phyloP scores from a whole-genome alignment of 2,329 filamentous ascomycete species.

The Xenoacremonium recifei region DNA sequence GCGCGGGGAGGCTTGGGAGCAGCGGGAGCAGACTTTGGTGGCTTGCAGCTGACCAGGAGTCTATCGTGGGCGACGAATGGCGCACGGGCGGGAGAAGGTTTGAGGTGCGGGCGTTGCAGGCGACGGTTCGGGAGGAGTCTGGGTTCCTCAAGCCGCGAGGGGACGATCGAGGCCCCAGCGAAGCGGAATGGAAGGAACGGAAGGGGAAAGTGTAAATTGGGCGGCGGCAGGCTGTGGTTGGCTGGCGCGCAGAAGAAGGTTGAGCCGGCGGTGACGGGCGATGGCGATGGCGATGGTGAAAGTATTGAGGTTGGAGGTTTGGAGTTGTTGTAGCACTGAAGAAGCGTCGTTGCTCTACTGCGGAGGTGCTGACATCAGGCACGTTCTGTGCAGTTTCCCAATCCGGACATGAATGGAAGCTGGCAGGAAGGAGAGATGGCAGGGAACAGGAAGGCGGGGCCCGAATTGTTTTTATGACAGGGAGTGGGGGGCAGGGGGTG shows the following conservation, averaged over 20 bases:
- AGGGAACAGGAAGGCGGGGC: not conserved
- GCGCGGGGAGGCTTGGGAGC: not conserved
- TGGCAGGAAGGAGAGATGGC: not conserved
- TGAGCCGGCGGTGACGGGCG: not conserved
- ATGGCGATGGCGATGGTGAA: too few species aligned
- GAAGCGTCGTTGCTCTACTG: too few species aligned
- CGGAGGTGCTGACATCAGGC: too few species aligned
- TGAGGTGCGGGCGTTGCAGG: constrained; percentile 2
- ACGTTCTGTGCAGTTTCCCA: not conserved
- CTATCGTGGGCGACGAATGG: too few species aligned
- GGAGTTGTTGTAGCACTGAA: too few species aligned
- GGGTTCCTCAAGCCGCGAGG: too few species aligned
- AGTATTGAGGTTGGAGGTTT: too few species aligned
- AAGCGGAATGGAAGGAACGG: not conserved
- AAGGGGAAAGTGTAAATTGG: not conserved
- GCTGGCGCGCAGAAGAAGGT: not conserved
- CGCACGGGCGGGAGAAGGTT: too few species aligned
- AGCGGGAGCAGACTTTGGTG: constrained; percentile 16
- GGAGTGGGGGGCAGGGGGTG: not conserved
- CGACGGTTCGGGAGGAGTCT: not conserved
- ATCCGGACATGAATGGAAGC: not conserved
- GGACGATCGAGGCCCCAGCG: not conserved
- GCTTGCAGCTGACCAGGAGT: constrained; percentile 19
- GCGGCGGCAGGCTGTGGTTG: not conserved
- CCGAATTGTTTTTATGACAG: not conserved